Evolutionary conservation across 1,139 yeast genomes (phyloP), one percentile per base, ranked within the genome.

Genomic region (Arxiozyma telluris): DNA sequence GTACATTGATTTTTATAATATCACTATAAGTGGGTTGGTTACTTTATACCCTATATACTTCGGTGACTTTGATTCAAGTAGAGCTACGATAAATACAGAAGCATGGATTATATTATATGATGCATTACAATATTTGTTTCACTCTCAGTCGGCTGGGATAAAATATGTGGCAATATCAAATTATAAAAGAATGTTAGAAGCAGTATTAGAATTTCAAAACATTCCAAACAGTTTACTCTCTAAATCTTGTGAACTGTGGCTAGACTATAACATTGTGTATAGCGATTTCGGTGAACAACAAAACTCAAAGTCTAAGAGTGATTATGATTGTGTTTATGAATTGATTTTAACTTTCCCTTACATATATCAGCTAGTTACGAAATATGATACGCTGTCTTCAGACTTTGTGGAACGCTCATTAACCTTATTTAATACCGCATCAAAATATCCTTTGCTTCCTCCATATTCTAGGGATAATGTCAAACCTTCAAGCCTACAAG

Each of bases 401-500:
- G 56, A 67, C 1, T 76, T 76, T 61, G 69, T 78, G 42, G 77
- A 74, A 54, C 68, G 66, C 15, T 71, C 82, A 21, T 66, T 84
- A 47, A 66, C 69, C 22, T 70, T 78, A 11, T 76, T 85, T 58
- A 82, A 80, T 60, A 75, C 81, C 34, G 80, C 87, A 55, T 80
- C 84, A 1, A 73, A 86, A 54, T 86, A 83, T 64, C 93, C 94
- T 0, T 75, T 84, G 15, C 70, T 85, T 27, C 82, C 85, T 6
- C 76, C 73, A 20, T 72, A 71, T 53, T 67, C 68, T 1, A 61
- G 66, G 9, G 90, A 84, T 63, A 71, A 72, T 41, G 57, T 57
- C 7, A 73, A 70, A 52, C 83, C 84, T 3, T 79, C 89, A 0
- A 70, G 72, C 20, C 69, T 85, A 41, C 93, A 86, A 62, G 59